A percentile compares a stretch with the other conserved stretches of the same genome.
These are phyloP conservation scores for Suillus placidus DNA, from an alignment of 768 basidiomycete species.

Conservation along the genomic window DNA sequence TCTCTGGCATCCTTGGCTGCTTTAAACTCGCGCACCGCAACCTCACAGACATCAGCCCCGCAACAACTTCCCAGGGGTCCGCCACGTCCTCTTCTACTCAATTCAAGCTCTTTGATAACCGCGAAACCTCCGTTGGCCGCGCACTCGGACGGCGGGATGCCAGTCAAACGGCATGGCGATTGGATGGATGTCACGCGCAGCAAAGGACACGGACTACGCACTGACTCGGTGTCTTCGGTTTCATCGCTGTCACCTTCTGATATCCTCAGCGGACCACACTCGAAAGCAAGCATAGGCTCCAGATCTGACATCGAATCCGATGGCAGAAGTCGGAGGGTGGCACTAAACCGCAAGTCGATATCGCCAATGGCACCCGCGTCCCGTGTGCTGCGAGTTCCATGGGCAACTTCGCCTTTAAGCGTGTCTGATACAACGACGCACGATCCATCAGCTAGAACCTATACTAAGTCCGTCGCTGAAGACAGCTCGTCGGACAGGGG, in stretches of 20 bases:
- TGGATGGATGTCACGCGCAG: slow-evolving; percentile 53
- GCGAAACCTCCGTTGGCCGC: slow-evolving; percentile 28
- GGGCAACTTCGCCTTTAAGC: slow-evolving; percentile 45
- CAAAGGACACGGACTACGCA: slow-evolving; percentile 43
- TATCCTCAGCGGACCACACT: slow-evolving; percentile 38
- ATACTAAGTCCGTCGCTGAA: slow-evolving; percentile 21
- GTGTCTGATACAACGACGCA: slow-evolving; percentile 40
- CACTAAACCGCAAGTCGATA: slow-evolving; percentile 65
- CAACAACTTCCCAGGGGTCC: slow-evolving; percentile 48
- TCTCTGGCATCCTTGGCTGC: slow-evolving; percentile 48
- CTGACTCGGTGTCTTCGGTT: slow-evolving; percentile 63
- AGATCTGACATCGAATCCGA: slow-evolving; percentile 64
- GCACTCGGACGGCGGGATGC: slow-evolving; percentile 40
- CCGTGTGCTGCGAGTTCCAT: slow-evolving; percentile 37
- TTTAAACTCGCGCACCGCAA: slow-evolving; percentile 34
- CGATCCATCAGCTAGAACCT: slow-evolving; percentile 31
- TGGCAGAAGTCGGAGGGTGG: slow-evolving; percentile 56
- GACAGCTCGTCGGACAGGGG: slow-evolving; percentile 28
- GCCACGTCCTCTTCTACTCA: slow-evolving; percentile 70
- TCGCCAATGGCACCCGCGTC: slow-evolving; percentile 72
- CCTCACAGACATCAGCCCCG: slow-evolving; percentile 34
- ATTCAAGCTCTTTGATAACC: slow-evolving; percentile 49
- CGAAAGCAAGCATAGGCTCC: slow-evolving; percentile 31
- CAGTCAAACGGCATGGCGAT: slow-evolving; percentile 38
- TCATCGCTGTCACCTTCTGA: slow-evolving; percentile 68